Evolutionary conservation across 2,329 filamentous ascomycete species (phyloP).

Genomic region (Aureobasidium sp.): DNA sequence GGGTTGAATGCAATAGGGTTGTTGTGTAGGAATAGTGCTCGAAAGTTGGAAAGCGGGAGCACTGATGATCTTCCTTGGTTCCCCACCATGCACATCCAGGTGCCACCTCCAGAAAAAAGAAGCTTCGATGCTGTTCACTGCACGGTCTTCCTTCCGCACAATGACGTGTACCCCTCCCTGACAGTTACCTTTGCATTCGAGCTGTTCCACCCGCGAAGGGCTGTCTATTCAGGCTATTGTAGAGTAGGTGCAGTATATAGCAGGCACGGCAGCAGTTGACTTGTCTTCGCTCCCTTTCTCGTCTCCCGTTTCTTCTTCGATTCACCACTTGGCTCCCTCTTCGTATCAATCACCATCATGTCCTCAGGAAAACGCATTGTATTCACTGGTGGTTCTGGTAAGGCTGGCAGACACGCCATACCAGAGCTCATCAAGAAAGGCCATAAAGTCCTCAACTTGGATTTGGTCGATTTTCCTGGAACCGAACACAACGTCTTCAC

Average conservation of each 20-base stretch:
- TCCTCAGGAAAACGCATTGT: slow-evolving; percentile 37
- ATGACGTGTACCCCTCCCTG: neutral
- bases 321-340: neutral
- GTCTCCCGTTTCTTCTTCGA: neutral
- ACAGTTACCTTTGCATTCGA: neutral
- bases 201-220: neutral
- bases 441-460: slow-evolving; percentile 50
- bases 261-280: neutral
- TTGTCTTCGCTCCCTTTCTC: neutral
- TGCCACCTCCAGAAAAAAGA: slow-evolving; percentile 3
- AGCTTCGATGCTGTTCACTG: neutral
- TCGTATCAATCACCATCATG: neutral
- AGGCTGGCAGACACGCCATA: slow-evolving; percentile 50
- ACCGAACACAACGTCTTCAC: slow-evolving; percentile 39
- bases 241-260: neutral
- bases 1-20: neutral
- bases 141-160: neutral
- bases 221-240: neutral
- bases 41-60: neutral
- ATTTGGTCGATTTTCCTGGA: slow-evolving; percentile 39
- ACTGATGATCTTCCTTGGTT: neutral
- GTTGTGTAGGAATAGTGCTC: neutral
- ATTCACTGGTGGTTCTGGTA: slow-evolving; percentile 50
- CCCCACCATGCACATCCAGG: neutral
- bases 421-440: slow-evolving; percentile 44